phyloP scores from a whole-genome alignment of 192 early-diverging fungal species.

The Coemansia sp. region DNA sequence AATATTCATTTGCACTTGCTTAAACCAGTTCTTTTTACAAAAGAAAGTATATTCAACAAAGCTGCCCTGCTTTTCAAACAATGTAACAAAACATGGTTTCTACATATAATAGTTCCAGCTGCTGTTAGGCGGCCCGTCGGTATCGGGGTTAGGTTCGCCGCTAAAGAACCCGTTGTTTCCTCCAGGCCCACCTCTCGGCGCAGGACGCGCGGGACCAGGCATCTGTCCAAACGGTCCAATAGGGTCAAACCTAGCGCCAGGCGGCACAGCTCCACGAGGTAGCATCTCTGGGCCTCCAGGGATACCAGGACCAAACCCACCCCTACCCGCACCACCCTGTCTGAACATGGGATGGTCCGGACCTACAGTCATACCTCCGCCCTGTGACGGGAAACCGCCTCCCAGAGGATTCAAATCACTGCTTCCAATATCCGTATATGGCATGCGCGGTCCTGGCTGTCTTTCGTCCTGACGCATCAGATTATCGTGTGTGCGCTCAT shows the following conservation, averaged over 20 bases:
- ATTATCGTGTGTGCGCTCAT: too few species aligned
- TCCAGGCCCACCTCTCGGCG: conserved; percentile 11
- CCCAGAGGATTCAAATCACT: conserved; percentile 63
- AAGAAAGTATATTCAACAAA: too few species aligned
- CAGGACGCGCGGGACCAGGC: conserved; percentile 9
- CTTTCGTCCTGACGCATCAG: too few species aligned
- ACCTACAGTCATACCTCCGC: conserved; percentile 83
- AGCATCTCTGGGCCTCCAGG: conserved; percentile 59
- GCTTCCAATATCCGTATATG: conserved; percentile 52
- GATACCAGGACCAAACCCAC: conserved; percentile 37
- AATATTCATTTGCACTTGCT: too few species aligned
- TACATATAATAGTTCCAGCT: conserved; percentile 36
- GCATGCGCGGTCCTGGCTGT: too few species aligned
- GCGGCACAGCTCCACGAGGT: conserved; percentile 70
- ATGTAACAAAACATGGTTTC: neutral
- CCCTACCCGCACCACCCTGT: conserved; percentile 42
- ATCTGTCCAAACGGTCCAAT: conserved; percentile 71
- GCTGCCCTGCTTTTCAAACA: too few species aligned
- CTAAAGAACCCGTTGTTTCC: conserved; percentile 19
- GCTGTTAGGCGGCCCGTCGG: conserved; percentile 18
- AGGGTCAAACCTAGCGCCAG: conserved; percentile 90
- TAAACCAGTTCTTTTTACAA: too few species aligned
- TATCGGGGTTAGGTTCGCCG: conserved; percentile 43
- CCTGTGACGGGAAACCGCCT: conserved; percentile 54
- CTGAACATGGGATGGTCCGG: conserved; percentile 87